Conservation (phyloP, 441 rosid species). For the Pelargonium cotyledonis region DNA sequence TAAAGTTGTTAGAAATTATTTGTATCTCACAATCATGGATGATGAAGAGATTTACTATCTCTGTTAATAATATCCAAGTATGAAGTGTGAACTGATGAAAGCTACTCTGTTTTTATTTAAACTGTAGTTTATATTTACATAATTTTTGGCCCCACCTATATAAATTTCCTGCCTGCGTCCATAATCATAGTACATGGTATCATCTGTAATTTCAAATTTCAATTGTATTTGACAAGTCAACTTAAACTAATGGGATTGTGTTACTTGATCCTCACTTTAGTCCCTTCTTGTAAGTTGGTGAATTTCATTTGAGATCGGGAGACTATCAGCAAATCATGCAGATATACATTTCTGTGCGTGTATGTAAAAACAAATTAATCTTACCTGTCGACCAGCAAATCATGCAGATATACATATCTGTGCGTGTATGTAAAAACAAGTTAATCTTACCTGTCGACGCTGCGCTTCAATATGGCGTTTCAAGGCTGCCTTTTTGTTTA, state of each 20-base stretch:
- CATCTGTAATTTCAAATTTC: background rate
- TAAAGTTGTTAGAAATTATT: too few species aligned
- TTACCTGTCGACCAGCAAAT: slow-evolving; percentile 69
- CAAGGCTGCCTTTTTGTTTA: slow-evolving; percentile 74
- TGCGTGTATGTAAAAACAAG: background rate
- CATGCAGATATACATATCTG: background rate
- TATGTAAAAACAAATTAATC: background rate
- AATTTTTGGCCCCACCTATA: background rate
- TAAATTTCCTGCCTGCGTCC: background rate
- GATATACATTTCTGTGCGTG: background rate
- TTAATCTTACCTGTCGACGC: slow-evolving; percentile 54
- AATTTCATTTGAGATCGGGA: background rate
- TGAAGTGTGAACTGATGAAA: background rate
- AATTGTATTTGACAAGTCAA: background rate
- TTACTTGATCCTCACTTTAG: background rate
- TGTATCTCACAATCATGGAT: too few species aligned
- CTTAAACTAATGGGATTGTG: background rate
- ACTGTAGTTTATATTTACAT: background rate
- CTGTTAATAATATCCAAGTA: background rate
- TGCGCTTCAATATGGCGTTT: slow-evolving; percentile 79
- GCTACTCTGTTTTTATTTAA: background rate
- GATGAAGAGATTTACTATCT: too few species aligned
- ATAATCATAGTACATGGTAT: background rate
- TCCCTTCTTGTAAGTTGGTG: background rate
- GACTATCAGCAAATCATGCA: background rate